phyloP scores from a whole-genome alignment of 108 stramenopile species.

The Skeletonema marinoi region DNA sequence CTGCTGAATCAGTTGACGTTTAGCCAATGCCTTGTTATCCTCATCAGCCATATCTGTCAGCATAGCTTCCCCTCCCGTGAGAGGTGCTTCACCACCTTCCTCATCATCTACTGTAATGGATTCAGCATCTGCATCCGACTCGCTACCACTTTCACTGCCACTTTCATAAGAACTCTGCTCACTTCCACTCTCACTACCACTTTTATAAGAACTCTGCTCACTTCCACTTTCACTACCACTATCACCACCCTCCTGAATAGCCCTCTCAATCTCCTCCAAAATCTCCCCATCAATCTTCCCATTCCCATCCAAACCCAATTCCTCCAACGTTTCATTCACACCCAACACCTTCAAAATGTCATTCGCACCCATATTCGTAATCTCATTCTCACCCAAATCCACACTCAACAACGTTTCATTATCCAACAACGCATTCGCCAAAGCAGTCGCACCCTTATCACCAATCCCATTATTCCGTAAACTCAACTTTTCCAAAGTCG shows the following conservation, averaged over 20 bases:
- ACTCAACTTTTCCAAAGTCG: neutral
- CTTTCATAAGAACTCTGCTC: neutral
- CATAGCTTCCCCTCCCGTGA: neutral
- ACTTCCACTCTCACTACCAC: neutral
- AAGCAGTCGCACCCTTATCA: slow-evolving; percentile 24
- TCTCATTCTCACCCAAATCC: slow-evolving; percentile 28
- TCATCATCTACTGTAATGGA: neutral
- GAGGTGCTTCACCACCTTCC: neutral
- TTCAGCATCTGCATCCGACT: slow-evolving; percentile 3
- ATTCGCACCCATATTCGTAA: slow-evolving; percentile 21
- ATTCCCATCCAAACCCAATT: slow-evolving; percentile 32
- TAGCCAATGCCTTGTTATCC: slow-evolving; percentile 12
- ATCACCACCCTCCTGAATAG: slow-evolving; percentile 4
- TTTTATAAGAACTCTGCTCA: neutral
- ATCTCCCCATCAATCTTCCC: slow-evolving; percentile 18
- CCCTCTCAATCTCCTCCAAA: slow-evolving; percentile 18
- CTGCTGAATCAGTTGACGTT: slow-evolving; percentile 18
- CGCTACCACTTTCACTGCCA: slow-evolving; percentile 6
- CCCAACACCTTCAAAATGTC: slow-evolving; percentile 40
- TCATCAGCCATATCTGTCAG: slow-evolving; percentile 20
- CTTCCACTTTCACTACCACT: neutral
- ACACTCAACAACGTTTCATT: slow-evolving; percentile 22
- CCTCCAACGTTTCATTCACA: slow-evolving; percentile 26
- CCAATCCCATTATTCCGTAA: slow-evolving; percentile 29
- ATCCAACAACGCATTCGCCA: slow-evolving; percentile 36